phyloP scores from a whole-genome alignment of 2,329 filamentous ascomycete species.

The Venturiaceae sp. region DNA sequence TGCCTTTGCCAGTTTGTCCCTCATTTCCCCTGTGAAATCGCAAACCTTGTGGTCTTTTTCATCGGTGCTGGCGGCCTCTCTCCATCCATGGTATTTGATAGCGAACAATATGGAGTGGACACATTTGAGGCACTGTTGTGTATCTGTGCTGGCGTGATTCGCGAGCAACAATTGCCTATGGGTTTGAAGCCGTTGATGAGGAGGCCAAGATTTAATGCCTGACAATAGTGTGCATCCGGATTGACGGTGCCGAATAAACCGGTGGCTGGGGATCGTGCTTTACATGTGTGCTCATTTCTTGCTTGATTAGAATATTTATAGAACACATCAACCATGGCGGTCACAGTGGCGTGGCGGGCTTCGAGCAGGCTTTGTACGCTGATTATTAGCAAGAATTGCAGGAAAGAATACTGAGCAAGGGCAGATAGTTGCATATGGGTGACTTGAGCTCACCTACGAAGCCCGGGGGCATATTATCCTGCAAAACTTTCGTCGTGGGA shows the following conservation, averaged over 20 bases:
- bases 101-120: not conserved
- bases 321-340: not conserved
- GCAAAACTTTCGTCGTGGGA: too few relatives aligned
- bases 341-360: not conserved
- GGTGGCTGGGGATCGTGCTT: not conserved
- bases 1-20: not conserved
- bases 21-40: not conserved
- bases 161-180: not conserved
- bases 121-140: not conserved
- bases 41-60: not conserved
- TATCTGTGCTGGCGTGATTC: too few relatives aligned
- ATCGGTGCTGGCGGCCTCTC: not conserved
- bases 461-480: not conserved
- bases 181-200: not conserved
- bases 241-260: too few relatives aligned
- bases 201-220: not conserved
- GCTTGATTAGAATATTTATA: not conserved
- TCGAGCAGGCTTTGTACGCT: not conserved
- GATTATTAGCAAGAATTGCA: not conserved
- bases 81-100: not conserved
- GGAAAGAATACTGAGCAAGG: too few relatives aligned
- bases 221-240: too few relatives aligned
- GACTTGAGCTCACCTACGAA: not conserved
- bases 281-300: not conserved
- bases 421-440: too few relatives aligned